These are phyloP conservation scores for Coix lacrymajobi DNA, from an alignment of 176 grass and related monocot species.

Conservation along the genomic window DNA sequence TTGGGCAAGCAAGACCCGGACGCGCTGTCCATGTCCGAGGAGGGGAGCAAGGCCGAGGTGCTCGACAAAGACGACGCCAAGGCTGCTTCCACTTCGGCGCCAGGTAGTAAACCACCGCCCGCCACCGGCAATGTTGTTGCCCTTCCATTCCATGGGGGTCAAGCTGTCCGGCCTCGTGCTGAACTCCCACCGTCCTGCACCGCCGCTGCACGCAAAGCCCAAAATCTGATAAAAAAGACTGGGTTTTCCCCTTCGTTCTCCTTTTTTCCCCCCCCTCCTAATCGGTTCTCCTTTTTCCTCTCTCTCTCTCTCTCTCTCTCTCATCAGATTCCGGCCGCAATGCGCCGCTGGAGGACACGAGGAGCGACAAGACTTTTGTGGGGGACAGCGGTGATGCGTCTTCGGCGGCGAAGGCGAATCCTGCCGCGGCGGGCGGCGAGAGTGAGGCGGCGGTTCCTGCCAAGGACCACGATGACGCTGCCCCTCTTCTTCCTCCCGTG, in stretches of 20 bases:
- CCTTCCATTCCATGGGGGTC: neutral
- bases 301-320: too few species aligned
- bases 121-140: neutral
- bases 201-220: slow-evolving; percentile 18
- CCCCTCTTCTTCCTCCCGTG: slow-evolving; percentile 12
- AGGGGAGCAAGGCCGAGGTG: slow-evolving; percentile 37
- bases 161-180: neutral
- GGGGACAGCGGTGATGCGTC: slow-evolving; percentile 4
- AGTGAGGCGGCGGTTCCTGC: neutral
- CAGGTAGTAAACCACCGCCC: slow-evolving; percentile 16
- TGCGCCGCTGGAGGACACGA: slow-evolving; percentile 18
- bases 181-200: neutral
- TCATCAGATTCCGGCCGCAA: slow-evolving; percentile 31
- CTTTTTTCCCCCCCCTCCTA: neutral
- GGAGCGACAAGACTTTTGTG: slow-evolving; percentile 5
- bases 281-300: neutral
- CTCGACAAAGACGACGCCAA: slow-evolving; percentile 26
- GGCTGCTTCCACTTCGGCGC: neutral
- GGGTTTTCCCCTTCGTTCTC: neutral
- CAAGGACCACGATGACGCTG: neutral
- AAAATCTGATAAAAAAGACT: slow-evolving; percentile 23
- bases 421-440: neutral
- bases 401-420: neutral
- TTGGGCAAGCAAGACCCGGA: neutral
- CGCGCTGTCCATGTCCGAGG: slow-evolving; percentile 21